Percentiles rank a stretch among this genome's conserved stretches.
Conservation (phyloP, 1,284 basidiomycete species). For the Boletellus sp. region DNA sequence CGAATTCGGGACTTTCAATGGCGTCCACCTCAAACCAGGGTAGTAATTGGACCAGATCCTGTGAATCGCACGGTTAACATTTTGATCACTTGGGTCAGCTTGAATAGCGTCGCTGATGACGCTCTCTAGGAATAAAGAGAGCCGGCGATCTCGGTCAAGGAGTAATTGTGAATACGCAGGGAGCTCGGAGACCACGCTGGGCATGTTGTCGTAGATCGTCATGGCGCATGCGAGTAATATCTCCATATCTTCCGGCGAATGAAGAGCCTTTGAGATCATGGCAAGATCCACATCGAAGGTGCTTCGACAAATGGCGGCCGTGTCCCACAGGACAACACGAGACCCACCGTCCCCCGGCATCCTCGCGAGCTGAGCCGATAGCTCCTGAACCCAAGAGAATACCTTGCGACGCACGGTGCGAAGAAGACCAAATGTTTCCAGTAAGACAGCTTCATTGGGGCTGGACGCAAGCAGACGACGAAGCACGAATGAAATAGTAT, state of each 20-base stretch:
- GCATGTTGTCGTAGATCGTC: not conserved
- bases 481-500: not conserved
- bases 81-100: slow-evolving; percentile 3
- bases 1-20: slow-evolving; percentile 25
- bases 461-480: not conserved
- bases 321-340: not conserved
- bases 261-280: not conserved
- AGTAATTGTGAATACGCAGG: not conserved
- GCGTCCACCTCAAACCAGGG: slow-evolving; percentile 31
- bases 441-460: not conserved
- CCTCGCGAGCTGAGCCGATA: not conserved
- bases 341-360: not conserved
- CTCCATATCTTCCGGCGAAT: not conserved
- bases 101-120: not conserved
- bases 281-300: not conserved
- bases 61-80: slow-evolving; percentile 35
- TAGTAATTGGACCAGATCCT: slow-evolving; percentile 37
- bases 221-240: not conserved
- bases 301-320: not conserved
- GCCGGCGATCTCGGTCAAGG: not conserved
- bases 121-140: not conserved
- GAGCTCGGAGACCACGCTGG: not conserved
- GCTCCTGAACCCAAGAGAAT: not conserved
- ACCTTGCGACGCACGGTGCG: not conserved
- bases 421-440: not conserved